Percentiles rank a stretch among this genome's conserved stretches.
These are phyloP conservation scores for Oehlia diaphana DNA, from an alignment of 192 early-diverging fungal species.

Conservation along the genomic window DNA sequence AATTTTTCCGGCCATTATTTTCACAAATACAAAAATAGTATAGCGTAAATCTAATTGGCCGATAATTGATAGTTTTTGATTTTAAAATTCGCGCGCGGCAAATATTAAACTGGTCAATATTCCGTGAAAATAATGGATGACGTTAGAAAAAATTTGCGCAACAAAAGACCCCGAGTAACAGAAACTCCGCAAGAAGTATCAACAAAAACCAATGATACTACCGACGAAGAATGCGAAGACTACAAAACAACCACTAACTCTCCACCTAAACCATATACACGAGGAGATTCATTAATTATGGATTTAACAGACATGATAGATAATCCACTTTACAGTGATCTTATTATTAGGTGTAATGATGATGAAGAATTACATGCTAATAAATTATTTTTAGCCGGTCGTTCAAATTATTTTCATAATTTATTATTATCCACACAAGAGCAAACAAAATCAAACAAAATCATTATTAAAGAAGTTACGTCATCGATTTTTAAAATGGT, in stretches of 20 bases:
- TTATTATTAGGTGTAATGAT: neutral
- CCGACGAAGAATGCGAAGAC: neutral
- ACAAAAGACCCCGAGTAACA: neutral
- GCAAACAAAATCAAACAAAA: neutral
- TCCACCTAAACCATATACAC: neutral
- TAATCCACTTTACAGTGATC: neutral
- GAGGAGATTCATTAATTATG: neutral
- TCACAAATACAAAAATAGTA: too few species aligned
- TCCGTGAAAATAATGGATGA: neutral
- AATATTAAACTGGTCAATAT: too few species aligned
- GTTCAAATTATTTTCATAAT: neutral
- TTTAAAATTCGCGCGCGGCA: too few species aligned
- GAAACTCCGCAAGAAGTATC: neutral
- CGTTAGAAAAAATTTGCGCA: neutral
- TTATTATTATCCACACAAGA: neutral
- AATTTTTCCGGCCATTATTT: too few species aligned
- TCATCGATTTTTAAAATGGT: neutral
- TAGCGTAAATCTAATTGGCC: too few species aligned
- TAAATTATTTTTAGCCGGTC: neutral
- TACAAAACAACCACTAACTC: neutral
- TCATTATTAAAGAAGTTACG: neutral
- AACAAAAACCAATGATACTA: neutral
- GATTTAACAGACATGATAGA: neutral
- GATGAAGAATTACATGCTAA: neutral
- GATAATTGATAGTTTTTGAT: too few species aligned